Percentiles rank a stretch among this genome's conserved stretches.
Evolutionary conservation across 2,329 filamentous ascomycete species (phyloP).

Genomic region (Hymenoscyphus occultus): DNA sequence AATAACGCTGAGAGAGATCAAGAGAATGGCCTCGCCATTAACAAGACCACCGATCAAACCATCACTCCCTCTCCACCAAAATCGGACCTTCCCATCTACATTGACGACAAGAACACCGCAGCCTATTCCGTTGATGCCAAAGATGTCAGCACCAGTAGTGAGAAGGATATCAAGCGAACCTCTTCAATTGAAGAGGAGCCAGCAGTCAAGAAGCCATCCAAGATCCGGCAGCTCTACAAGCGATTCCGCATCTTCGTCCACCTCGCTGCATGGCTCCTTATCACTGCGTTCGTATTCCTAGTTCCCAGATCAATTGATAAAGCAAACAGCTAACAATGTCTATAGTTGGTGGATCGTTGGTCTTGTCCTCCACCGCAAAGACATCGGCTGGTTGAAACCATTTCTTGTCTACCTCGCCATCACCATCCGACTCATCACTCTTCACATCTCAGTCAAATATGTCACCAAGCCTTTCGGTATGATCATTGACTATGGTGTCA

Average conservation of each 20-base stretch:
- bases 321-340: neutral
- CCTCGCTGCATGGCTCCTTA: constrained; percentile 14
- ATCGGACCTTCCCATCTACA: constrained; percentile 12
- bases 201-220: neutral
- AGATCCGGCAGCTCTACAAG: constrained; percentile 7
- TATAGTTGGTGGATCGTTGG: constrained; percentile 53
- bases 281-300: constrained; percentile 17
- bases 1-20: neutral
- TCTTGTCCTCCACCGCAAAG: constrained; percentile 66
- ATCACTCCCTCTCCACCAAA: constrained; percentile 6
- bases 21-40: neutral
- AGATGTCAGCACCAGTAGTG: constrained; percentile 15
- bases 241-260: constrained; percentile 15
- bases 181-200: constrained; percentile 13
- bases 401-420: constrained; percentile 79
- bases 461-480: constrained; percentile 64
- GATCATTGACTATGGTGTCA: constrained; percentile 64
- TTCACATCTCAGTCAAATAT: constrained; percentile 67
- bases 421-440: constrained; percentile 69
- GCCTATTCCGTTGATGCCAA: constrained; percentile 12
- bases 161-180: constrained; percentile 14
- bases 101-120: constrained; percentile 8
- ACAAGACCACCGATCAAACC: constrained; percentile 5
- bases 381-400: constrained; percentile 78
- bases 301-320: neutral